Conservation (phyloP, 1,139 yeast genomes). For the Geotrichum bryndzae region DNA sequence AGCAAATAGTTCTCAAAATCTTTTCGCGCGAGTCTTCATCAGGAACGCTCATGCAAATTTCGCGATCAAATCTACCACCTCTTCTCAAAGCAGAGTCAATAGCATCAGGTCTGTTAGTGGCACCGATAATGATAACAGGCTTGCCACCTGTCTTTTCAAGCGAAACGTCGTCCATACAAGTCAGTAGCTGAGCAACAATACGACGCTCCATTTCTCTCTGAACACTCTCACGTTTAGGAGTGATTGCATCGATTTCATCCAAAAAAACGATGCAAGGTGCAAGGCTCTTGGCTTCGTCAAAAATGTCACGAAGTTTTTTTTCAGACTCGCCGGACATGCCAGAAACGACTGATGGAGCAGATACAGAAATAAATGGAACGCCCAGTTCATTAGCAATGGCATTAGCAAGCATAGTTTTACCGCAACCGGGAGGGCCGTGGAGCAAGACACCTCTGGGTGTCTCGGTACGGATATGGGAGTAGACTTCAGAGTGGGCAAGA, state of each 20-base stretch:
- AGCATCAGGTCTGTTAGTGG: slow-evolving; percentile 95
- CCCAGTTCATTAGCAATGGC: slow-evolving; percentile 93
- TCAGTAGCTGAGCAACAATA: slow-evolving; percentile 88
- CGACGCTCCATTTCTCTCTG: slow-evolving; percentile 98
- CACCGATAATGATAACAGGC: slow-evolving; percentile 94
- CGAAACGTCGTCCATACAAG: slow-evolving; percentile 89
- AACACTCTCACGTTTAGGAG: slow-evolving; percentile 97
- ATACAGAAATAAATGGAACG: slow-evolving; percentile 83
- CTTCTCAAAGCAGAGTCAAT: slow-evolving; percentile 92
- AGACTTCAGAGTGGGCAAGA: slow-evolving; percentile 87
- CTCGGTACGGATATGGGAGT: slow-evolving; percentile 79
- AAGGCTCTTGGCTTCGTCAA: slow-evolving; percentile 81
- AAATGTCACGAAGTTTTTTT: slow-evolving; percentile 83
- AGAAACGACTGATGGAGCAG: slow-evolving; percentile 94
- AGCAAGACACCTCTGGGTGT: slow-evolving; percentile 94
- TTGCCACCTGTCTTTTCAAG: slow-evolving; percentile 84
- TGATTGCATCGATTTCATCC: slow-evolving; percentile 96
- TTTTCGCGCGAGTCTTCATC: slow-evolving; percentile 75
- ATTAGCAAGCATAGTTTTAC: slow-evolving; percentile 92
- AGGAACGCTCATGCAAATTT: slow-evolving; percentile 88
- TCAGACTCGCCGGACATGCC: slow-evolving; percentile 99
- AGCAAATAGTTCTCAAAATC: slow-evolving; percentile 69
- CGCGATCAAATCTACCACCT: slow-evolving; percentile 96
- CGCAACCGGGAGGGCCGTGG: slow-evolving; percentile 99
- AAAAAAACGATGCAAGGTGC: slow-evolving; percentile 93